Base-by-base conservation (phyloP, 192 early-diverging fungal genomes). In the Chytriomyces confervae region DNA sequence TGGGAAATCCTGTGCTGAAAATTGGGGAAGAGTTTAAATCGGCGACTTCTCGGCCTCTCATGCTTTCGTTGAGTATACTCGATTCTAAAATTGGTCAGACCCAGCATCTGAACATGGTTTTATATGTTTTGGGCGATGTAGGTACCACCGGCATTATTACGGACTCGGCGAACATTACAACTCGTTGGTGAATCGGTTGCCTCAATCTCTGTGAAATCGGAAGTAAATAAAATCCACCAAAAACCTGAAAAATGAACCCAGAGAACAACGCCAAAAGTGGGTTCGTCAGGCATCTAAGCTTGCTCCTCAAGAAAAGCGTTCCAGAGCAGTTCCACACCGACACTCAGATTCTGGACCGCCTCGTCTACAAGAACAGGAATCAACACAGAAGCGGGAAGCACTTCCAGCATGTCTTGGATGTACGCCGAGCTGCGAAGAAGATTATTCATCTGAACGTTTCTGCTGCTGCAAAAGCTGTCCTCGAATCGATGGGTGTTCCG, bases 151-250 rank as follows among this genome's bases (percentile, higher is more conserved):
- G 50, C 91, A 97, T 77, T 91, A 93, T 67, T 97, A 92, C 82
- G 95, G 95, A 43, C 86, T 99, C 18, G 97, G 97, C 36, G 94
- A 94, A 78, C 97, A 99, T 90, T 99, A 99, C 86, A 99, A 99
- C 78, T 96, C 95, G 18, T 78, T 96, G 62, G 77, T 60, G 16
- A 70, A 71, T 44, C 36, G 36, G 20, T 49, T 46, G 24, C 67
- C 8, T 47, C 10, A 68, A 16, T n/a, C 36, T n/a, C 11, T 5
- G 47, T 44, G 3, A 68, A 68, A 13, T 10, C 20, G 53, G 5
- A 57, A 20, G 36, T 36, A 36, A 36, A 36, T 36, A 36, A 36
- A 27, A 36, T 36, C 36, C 36, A 36, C 36, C 36, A 36, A 36
- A 0, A 36, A 4, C 24, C 24, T 36, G 0, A 1, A 36, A 36